These are phyloP conservation scores for Xenosphaeropsis pyriputrescens DNA, from an alignment of 2,329 filamentous ascomycete species.

Conservation along the genomic window DNA sequence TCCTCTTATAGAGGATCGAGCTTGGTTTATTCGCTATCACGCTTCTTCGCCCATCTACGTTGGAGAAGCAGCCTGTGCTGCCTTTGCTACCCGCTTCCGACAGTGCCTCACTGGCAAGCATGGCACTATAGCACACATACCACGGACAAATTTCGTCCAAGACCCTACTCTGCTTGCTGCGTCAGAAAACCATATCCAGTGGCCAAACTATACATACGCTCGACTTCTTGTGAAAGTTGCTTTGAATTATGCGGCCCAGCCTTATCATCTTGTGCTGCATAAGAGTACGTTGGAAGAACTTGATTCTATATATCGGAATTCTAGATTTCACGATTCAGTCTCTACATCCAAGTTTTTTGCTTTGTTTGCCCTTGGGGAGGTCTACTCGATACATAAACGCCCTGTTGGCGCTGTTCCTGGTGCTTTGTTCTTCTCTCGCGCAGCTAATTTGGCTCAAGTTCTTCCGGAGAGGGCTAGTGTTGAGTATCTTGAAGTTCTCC, in stretches of 20 bases:
- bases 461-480: conserved; percentile 26
- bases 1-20: conserved; percentile 16
- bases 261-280: conserved; percentile 22
- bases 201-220: conserved; percentile 21
- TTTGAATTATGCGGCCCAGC: conserved; percentile 19
- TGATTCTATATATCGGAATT: conserved; percentile 20
- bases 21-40: conserved; percentile 3
- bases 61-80: conserved; percentile 22
- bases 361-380: conserved; percentile 27
- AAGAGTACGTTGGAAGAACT: conserved; percentile 22
- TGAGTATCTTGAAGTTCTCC: conserved; percentile 25
- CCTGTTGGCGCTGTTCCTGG: conserved; percentile 20
- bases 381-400: conserved; percentile 21
- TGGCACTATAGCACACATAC: not conserved
- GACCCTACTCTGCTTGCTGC: conserved; percentile 8
- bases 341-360: conserved; percentile 29
- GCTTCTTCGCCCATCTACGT: conserved; percentile 17
- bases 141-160: not conserved
- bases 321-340: conserved; percentile 15
- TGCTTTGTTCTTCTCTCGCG: conserved; percentile 25
- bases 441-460: conserved; percentile 24
- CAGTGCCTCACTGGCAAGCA: conserved; percentile 19
- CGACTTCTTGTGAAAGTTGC: conserved; percentile 21
- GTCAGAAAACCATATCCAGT: conserved; percentile 16
- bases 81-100: conserved; percentile 22